Evolutionary conservation across 495 filamentous ascomycete species (phyloP).

Genomic region (Neurospora sp.): DNA sequence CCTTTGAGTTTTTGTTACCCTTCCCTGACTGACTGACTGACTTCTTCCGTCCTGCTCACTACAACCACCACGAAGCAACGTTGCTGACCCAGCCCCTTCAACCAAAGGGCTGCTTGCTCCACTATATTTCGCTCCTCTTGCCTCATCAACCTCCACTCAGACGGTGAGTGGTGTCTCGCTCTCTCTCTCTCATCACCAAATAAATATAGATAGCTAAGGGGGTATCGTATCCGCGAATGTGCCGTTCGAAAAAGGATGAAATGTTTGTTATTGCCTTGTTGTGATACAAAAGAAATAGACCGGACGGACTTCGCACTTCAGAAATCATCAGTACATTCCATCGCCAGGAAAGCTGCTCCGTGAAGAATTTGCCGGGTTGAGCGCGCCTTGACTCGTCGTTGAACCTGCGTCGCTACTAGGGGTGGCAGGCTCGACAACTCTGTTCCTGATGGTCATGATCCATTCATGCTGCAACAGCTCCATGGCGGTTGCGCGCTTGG

Average conservation of each 20-base stretch:
- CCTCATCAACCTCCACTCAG: background rate
- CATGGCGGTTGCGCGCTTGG: slow-evolving; percentile 66
- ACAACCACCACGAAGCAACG: background rate
- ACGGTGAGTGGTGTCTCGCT: background rate
- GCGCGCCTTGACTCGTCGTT: slow-evolving; percentile 23
- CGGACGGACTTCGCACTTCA: background rate
- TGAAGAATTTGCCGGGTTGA: slow-evolving; percentile 7
- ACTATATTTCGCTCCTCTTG: background rate
- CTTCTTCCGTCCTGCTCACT: background rate
- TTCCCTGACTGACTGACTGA: background rate
- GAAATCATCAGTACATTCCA: slow-evolving; percentile 2
- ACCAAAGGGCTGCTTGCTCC: background rate
- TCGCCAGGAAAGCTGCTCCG: slow-evolving; percentile 2
- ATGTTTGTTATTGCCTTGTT: background rate
- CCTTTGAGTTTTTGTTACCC: background rate
- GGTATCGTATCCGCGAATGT: background rate
- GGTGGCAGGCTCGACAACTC: slow-evolving; percentile 44
- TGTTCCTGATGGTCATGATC: slow-evolving; percentile 59
- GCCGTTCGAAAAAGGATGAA: background rate
- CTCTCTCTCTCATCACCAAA: background rate
- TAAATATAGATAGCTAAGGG: background rate
- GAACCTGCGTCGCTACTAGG: slow-evolving; percentile 39
- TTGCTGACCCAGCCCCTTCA: background rate
- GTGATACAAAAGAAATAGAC: background rate
- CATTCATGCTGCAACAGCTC: slow-evolving; percentile 94